These are phyloP conservation scores for Dendrocalamus latiflorus DNA, from an alignment of 202 grass and related monocot genomes.

Conservation along the genomic window DNA sequence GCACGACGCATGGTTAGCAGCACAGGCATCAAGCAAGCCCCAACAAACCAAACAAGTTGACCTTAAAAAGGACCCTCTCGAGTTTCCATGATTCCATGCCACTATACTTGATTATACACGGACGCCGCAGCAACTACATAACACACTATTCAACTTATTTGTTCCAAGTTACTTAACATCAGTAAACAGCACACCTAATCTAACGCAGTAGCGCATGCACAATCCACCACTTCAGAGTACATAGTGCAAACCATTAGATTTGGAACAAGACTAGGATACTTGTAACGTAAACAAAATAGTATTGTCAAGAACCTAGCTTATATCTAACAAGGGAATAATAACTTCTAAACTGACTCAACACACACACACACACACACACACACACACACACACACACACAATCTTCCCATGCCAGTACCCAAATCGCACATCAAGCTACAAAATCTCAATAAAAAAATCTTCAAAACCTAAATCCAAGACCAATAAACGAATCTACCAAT, in stretches of 20 bases:
- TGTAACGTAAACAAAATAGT: neutral
- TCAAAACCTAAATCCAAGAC: neutral
- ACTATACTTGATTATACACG: neutral
- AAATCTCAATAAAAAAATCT: neutral
- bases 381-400: too few relatives aligned
- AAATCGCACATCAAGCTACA: neutral
- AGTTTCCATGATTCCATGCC: neutral
- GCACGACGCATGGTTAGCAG: neutral
- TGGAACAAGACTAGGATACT: neutral
- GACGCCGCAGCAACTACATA: neutral
- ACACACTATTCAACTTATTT: neutral
- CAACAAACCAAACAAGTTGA: neutral
- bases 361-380: neutral
- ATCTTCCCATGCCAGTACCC: too few relatives aligned
- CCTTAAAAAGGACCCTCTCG: neutral
- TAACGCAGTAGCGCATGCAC: neutral
- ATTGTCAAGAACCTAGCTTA: neutral
- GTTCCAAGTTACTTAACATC: neutral
- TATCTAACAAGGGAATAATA: neutral
- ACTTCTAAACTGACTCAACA: neutral
- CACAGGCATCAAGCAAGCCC: neutral
- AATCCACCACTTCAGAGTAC: neutral
- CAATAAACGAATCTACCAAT: neutral
- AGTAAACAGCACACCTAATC: neutral
- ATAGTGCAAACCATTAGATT: neutral